A percentile compares a stretch with the other conserved stretches of the same genome.
phyloP scores from a whole-genome alignment of 345 rosid species.

The Camelina hispida region DNA sequence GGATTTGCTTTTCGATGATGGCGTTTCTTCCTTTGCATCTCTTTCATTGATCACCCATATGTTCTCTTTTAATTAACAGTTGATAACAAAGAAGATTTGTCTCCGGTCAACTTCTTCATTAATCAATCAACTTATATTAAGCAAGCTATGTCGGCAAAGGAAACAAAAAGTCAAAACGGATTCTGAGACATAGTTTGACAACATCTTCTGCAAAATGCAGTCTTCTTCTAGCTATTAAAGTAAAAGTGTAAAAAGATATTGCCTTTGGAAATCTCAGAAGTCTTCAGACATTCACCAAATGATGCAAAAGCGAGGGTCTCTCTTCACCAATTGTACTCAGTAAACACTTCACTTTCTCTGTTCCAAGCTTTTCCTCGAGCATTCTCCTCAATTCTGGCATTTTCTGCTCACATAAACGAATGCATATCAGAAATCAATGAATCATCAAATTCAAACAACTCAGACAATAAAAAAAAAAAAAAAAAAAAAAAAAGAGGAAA shows the following conservation, averaged over 20 bases:
- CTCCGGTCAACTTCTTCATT: neutral
- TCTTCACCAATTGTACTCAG: slow-evolving; percentile 49
- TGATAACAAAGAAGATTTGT: neutral
- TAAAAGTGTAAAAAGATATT: neutral
- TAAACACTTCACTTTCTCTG: slow-evolving; percentile 44
- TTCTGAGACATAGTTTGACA: neutral
- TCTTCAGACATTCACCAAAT: slow-evolving; percentile 21
- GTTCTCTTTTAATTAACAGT: neutral
- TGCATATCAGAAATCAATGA: slow-evolving; percentile 6
- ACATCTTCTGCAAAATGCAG: neutral
- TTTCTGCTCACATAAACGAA: slow-evolving; percentile 52
- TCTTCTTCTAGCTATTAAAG: neutral
- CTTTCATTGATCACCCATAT: too few relatives aligned
- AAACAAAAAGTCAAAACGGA: neutral
- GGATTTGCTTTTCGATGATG: too few relatives aligned
- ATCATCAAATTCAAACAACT: neutral
- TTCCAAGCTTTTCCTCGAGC: slow-evolving; percentile 53
- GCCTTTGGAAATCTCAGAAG: neutral
- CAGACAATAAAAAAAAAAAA: too few relatives aligned
- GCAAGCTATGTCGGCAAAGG: neutral
- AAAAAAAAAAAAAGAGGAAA: too few relatives aligned
- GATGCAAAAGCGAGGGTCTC: slow-evolving; percentile 54
- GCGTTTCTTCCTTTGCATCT: too few relatives aligned
- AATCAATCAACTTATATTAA: neutral
- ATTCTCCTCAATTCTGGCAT: slow-evolving; percentile 48